phyloP scores from a whole-genome alignment of 345 rosid species.

The Camelina hispida region DNA sequence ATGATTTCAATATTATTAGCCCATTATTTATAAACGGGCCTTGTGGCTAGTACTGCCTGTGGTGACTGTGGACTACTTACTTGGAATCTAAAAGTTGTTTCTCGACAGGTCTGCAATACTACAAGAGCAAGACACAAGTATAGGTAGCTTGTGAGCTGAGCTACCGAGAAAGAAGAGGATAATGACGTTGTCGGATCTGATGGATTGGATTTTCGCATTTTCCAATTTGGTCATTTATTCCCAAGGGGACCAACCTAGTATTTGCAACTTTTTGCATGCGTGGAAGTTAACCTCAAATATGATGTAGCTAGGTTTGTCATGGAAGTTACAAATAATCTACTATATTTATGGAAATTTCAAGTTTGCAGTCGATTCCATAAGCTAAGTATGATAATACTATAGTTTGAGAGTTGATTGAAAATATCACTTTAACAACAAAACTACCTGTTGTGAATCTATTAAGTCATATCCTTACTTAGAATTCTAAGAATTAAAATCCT shows the following conservation, averaged over 20 bases:
- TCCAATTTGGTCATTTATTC: conserved; percentile 13
- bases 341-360: conserved; percentile 4
- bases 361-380: not conserved
- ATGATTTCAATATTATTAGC: not conserved
- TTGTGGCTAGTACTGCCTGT: not conserved
- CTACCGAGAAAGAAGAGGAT: not conserved
- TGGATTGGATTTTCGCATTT: not conserved
- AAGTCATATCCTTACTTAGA: not conserved
- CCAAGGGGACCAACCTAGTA: not conserved
- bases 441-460: not conserved
- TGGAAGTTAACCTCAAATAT: not conserved
- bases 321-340: not conserved
- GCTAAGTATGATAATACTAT: no score
- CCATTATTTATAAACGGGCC: not conserved
- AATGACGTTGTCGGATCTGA: conserved; percentile 4
- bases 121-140: not conserved
- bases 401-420: not conserved
- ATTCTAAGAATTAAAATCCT: conserved; percentile 6
- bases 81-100: not conserved
- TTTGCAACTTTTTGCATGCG: conserved; percentile 1
- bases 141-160: not conserved
- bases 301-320: not conserved
- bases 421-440: not conserved
- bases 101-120: conserved; percentile 5
- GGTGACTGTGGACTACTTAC: not conserved